Evolutionary conservation across 2,329 filamentous ascomycete species (phyloP).

Genomic region (Aspergillaceae sp.): DNA sequence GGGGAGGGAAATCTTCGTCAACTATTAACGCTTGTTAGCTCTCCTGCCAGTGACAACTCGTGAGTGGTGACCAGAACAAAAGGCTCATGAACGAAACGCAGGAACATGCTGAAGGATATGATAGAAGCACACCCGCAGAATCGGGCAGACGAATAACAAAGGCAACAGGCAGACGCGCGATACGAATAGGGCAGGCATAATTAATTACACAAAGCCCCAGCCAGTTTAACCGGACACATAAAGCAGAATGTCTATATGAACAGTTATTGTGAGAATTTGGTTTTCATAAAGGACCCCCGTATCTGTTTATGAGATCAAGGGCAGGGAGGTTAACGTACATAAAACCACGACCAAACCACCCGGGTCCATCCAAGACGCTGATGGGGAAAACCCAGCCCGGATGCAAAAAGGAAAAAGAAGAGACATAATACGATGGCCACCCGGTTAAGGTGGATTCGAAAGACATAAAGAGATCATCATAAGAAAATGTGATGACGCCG

Average conservation of each 20-base stretch:
- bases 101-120: neutral
- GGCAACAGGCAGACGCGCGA: constrained; percentile 11
- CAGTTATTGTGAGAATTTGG: constrained; percentile 38
- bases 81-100: neutral
- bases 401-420: constrained; percentile 25
- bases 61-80: constrained; percentile 6
- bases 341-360: constrained; percentile 30
- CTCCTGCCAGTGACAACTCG: constrained; percentile 2
- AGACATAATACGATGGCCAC: constrained; percentile 22
- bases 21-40: constrained; percentile 29
- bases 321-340: constrained; percentile 46
- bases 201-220: constrained; percentile 29
- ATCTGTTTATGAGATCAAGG: constrained; percentile 32
- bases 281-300: constrained; percentile 37
- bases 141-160: constrained; percentile 6
- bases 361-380: constrained; percentile 25
- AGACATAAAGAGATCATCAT: constrained; percentile 24
- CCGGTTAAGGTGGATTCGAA: constrained; percentile 20
- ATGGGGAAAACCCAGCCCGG: constrained; percentile 28
- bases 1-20: constrained; percentile 41
- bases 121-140: neutral
- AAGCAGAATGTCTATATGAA: constrained; percentile 32
- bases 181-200: constrained; percentile 21
- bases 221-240: constrained; percentile 18
- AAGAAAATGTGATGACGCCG: constrained; percentile 28